Evolutionary conservation across 768 basidiomycete species (phyloP), one percentile per base, ranked within the genome.

Genomic region (Rhizopogon vinicolor): DNA sequence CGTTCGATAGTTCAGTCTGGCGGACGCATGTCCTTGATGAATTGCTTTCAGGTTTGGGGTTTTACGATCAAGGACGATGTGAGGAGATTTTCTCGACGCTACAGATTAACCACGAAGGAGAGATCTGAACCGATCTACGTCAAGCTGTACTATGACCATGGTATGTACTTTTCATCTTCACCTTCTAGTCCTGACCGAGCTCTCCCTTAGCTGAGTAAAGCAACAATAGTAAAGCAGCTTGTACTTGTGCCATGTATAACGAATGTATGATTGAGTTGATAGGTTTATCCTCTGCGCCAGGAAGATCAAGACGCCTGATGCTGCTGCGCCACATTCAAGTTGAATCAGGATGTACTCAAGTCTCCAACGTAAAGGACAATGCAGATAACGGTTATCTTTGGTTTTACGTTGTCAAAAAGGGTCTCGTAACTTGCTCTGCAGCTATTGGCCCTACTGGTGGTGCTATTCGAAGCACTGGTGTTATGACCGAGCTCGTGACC

Each of bases 11-110:
- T 29, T n/a, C 39, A 8, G 39, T 43, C 8, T 19, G 16, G 45
- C 35, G 6, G 39, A 25, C 35, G 22, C 16, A 2, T 25, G 48
- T 19, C 18, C 22, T 22, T 25, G 31, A 58, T 28, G 6, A 40
- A 8, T 22, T 33, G 28, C 9, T n/a, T 37, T 19, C 42, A 73
- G 72, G 64, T 62, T 4, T 87, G 84, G 85, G 85, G 84, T 22
- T 72, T 86, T n/a, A 74, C 82, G 61, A 71, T 72, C 1, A 65
- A 82, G 54, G 68, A 82, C 9, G 80, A 74, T 33, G 78, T 78
- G 60, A 77, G 80, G 58, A 70, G 82, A 56, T 82, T 85, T 61
- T 68, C 73, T 5, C 73, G 84, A 44, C 81, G 81, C 58, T 68
- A 85, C 60, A 75, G 77, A 58, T 87, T 86, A 68, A 79, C 75